Evolutionary conservation across 805 yeast genomes (phyloP), one percentile per base, ranked within the genome.

Genomic region (Myxozyma melibiosi): DNA sequence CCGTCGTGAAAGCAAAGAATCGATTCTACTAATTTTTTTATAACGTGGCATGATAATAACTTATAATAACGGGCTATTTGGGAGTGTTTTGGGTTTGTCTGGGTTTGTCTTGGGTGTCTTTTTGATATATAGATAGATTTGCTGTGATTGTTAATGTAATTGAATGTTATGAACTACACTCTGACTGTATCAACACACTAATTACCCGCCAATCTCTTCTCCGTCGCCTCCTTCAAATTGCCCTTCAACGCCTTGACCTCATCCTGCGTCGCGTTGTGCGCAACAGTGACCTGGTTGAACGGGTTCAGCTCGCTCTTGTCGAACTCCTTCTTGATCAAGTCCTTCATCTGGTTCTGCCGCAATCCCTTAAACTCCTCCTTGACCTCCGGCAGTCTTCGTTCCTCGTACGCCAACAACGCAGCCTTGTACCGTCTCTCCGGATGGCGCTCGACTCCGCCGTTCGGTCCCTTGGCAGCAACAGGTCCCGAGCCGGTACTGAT

Each of bases 381-480:
- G 53, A 85, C 55, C 67, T 85, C 89, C 4, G 94, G 92, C 40
- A 86, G 68, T 66, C 92, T 79, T 54, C 77, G 74, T 61, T 84
- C 92, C 66, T 88, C 89, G 67, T 74, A 88, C 0, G 88, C 89
- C 11, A 82, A 78, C 55, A 77, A 76, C 0, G 96, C 96, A 25
- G 92, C 89, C 75, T 88, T 88, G 73, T 85, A 86, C 68, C 96
- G 81, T 73, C 95, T 82, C 75, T 88, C 96, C 8, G 96, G 96
- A 66, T 88, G 96, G 71, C 90, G 83, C 58, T 88, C 96, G 51
- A 88, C 76, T 31, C 85, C 84, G 16, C 39, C 58, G 24, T 35
- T 22, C 16, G 57, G 33, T 22, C 55, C 57, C 40, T 61, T 51
- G 9, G 48, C 40, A 4, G 48, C 61, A 11, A 33, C 62, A 52